Base-by-base conservation (phyloP, 2,329 filamentous ascomycete species). In the Keithomyces neogunnii region DNA sequence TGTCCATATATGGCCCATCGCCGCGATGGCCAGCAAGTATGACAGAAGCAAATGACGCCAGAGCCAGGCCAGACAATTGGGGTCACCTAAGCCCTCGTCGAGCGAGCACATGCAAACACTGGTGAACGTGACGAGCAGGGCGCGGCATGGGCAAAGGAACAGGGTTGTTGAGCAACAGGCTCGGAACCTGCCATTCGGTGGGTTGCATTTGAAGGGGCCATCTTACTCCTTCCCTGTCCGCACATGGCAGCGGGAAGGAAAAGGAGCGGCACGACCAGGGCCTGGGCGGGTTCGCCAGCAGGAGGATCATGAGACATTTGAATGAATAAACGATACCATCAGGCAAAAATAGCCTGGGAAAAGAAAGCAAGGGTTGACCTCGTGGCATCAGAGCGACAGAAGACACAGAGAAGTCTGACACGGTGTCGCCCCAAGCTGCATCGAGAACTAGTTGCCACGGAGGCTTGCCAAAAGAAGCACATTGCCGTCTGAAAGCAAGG, bases 161-260 rank as follows among this genome's bases (percentile, higher is more conserved):
- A 42, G 39, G 39, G 39, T 19, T 42, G 19, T 35, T 8, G 33
- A 4, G 33, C 51, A 40, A 44, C 40, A 42, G 33, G 47, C 19
- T 52, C 51, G 51, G 51, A 52, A 49, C 36, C 46, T 52, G 42
- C 51, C 51, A 48, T 38, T 13, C 11, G 46, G 32, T 39, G 26
- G 46, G 33, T 48, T 40, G 36, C 35, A 46, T 44, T 44, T 7
- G 6, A 30, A 36, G n/a, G 5, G 43, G 31, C 19, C 42, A 29
- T 29, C 48, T 19, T 40, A 40, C 38, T 40, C 38, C 38, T 49
- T 3, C 13, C 31, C 28, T 30, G 45, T 30, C 7, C 8, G 49
- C 36, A 48, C 50, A 48, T 47, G 50, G 50, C 46, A 44, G 13
- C 11, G 26, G 19, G 38, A 46, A 42, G 38, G 30, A 39, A 7